Evolutionary conservation across 257 asterid species (phyloP).

Genomic region (Solanum neorickii): DNA sequence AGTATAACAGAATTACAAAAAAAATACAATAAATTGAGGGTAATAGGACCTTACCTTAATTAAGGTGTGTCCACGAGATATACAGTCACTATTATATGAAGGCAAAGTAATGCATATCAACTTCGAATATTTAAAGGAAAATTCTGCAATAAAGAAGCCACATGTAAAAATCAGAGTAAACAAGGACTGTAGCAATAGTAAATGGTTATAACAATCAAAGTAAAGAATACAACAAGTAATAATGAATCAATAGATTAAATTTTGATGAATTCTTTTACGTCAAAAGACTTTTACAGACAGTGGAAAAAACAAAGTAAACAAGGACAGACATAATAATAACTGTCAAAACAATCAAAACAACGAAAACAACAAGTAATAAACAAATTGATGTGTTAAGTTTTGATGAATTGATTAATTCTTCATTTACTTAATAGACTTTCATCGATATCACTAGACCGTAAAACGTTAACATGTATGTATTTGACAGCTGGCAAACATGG

Average conservation of each 20-base stretch:
- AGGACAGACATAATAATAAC: too few relatives aligned
- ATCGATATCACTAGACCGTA: not conserved
- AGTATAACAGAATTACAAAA: too few relatives aligned
- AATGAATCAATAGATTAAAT: too few relatives aligned
- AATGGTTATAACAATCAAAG: not conserved
- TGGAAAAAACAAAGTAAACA: not conserved
- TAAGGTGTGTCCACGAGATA: rapidly evolving
- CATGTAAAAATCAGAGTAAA: rapidly evolving
- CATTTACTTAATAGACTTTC: not conserved
- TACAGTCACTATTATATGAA: not conserved
- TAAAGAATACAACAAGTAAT: not conserved
- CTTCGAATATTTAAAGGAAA: not conserved
- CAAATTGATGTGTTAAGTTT: too few relatives aligned
- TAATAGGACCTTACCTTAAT: too few relatives aligned
- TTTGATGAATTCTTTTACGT: too few relatives aligned
- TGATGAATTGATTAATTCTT: too few relatives aligned
- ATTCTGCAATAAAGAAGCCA: not conserved
- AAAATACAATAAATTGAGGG: too few relatives aligned
- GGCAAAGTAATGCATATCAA: not conserved
- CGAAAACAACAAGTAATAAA: not conserved
- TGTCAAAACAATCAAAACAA: not conserved
- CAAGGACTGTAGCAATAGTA: not conserved
- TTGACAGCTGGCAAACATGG: not conserved
- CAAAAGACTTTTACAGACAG: not conserved
- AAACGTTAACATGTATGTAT: not conserved